These are phyloP conservation scores for Aspergillus melleus DNA, from an alignment of 2,329 filamentous ascomycete species.

Conservation along the genomic window DNA sequence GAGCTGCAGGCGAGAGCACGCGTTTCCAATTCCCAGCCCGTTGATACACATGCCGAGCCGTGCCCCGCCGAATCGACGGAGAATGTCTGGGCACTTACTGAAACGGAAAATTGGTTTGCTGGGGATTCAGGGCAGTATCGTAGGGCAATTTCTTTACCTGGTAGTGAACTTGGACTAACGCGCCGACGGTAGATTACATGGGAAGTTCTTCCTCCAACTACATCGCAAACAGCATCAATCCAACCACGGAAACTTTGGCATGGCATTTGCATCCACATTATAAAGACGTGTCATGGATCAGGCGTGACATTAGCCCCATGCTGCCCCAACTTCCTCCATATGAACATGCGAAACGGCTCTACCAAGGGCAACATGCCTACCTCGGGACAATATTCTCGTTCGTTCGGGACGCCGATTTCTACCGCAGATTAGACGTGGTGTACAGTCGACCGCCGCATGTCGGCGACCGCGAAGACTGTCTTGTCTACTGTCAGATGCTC, in stretches of 20 bases:
- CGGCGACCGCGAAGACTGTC: slow-evolving; percentile 48
- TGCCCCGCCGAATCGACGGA: too few relatives aligned
- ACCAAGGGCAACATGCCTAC: slow-evolving; percentile 55
- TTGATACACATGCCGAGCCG: too few relatives aligned
- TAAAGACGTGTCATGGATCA: slow-evolving; percentile 33
- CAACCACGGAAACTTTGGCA: slow-evolving; percentile 33
- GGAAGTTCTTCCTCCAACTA: slow-evolving; percentile 36
- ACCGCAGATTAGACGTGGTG: slow-evolving; percentile 45
- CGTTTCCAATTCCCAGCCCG: neutral
- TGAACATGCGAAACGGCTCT: slow-evolving; percentile 53
- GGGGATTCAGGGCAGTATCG: slow-evolving; percentile 35
- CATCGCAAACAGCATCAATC: slow-evolving; percentile 36
- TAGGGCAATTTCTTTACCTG: slow-evolving; percentile 11
- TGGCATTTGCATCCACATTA: slow-evolving; percentile 38
- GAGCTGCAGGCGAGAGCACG: neutral
- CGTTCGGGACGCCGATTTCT: slow-evolving; percentile 51
- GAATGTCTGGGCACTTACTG: too few relatives aligned
- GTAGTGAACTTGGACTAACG: neutral
- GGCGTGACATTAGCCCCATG: slow-evolving; percentile 24
- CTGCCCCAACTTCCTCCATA: slow-evolving; percentile 49
- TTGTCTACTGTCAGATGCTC: slow-evolving; percentile 54
- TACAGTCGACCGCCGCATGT: slow-evolving; percentile 47
- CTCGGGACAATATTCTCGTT: slow-evolving; percentile 61
- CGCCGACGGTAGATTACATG: slow-evolving; percentile 27
- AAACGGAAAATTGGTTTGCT: too few relatives aligned